Percentiles rank a stretch among this genome's conserved stretches.
These are phyloP conservation scores for Chernovozyma aurita DNA, from an alignment of 1,139 yeast genomes.

Conservation along the genomic window DNA sequence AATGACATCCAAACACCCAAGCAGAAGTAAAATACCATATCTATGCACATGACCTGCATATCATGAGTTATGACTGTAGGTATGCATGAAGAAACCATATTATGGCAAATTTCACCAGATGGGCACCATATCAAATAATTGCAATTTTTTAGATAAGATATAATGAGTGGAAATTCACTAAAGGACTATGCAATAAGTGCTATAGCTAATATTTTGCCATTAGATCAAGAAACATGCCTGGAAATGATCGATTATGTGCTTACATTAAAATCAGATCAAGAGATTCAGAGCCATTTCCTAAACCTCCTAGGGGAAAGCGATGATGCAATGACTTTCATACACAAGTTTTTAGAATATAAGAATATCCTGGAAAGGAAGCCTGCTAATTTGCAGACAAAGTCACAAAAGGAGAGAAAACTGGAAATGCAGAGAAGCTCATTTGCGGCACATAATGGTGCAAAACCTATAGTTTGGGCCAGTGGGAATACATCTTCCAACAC, in stretches of 20 bases:
- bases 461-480: neutral
- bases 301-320: conserved; percentile 53
- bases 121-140: too few relatives aligned
- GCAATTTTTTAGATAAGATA: too few relatives aligned
- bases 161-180: conserved; percentile 12
- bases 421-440: neutral
- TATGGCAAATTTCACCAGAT: too few relatives aligned
- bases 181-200: conserved; percentile 28
- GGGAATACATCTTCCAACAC: neutral
- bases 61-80: too few relatives aligned
- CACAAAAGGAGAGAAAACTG: neutral
- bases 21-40: too few relatives aligned
- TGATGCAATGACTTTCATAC: conserved; percentile 35
- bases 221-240: conserved; percentile 26
- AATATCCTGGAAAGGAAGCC: neutral
- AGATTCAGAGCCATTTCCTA: conserved; percentile 44
- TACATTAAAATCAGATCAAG: conserved; percentile 36
- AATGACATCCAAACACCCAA: too few relatives aligned
- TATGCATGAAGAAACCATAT: too few relatives aligned
- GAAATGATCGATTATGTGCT: conserved; percentile 48
- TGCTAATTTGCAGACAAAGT: neutral
- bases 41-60: too few relatives aligned
- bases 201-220: conserved; percentile 41
- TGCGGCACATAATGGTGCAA: neutral
- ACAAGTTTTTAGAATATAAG: conserved; percentile 22